These are phyloP conservation scores for Globisporangium recalcitrans DNA, from an alignment of 352 stramenopile species.

Conservation along the genomic window DNA sequence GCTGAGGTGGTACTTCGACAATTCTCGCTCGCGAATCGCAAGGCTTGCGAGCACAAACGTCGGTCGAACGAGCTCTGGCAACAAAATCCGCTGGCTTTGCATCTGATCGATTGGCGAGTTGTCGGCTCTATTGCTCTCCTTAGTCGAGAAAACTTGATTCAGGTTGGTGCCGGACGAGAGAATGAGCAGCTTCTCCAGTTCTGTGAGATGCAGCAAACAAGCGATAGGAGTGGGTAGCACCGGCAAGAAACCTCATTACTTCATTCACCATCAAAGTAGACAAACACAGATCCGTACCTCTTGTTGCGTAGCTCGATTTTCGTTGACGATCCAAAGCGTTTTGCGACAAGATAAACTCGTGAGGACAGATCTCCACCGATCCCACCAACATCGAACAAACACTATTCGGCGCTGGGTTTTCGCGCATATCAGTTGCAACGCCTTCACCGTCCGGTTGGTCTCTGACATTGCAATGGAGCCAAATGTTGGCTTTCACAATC, in stretches of 20 bases:
- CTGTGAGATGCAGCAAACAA: neutral
- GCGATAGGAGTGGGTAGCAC: neutral
- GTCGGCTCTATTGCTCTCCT: neutral
- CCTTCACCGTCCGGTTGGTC: too few relatives aligned
- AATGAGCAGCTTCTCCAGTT: constrained; percentile 29
- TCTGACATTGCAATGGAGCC: constrained; percentile 13
- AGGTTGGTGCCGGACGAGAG: constrained; percentile 43
- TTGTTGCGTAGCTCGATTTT: neutral
- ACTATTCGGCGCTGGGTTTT: too few relatives aligned
- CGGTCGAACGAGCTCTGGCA: constrained; percentile 23
- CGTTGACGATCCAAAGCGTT: neutral
- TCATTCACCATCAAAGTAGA: neutral
- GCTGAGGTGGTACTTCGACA: constrained; percentile 26
- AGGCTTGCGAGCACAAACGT: constrained; percentile 33
- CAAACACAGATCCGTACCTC: constrained; percentile 5
- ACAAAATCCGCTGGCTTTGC: constrained; percentile 2
- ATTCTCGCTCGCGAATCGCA: constrained; percentile 16
- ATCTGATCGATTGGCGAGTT: neutral
- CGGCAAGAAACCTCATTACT: neutral
- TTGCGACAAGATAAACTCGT: neutral
- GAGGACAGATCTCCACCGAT: constrained; percentile 1
- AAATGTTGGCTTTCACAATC: constrained; percentile 10
- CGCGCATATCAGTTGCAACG: too few relatives aligned
- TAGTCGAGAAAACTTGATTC: constrained; percentile 13
- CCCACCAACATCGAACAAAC: constrained; percentile 5